Evolutionary conservation across 2,329 filamentous ascomycete species (phyloP), one percentile per base, ranked within the genome.

Genomic region (Ophiostoma perfectum): DNA sequence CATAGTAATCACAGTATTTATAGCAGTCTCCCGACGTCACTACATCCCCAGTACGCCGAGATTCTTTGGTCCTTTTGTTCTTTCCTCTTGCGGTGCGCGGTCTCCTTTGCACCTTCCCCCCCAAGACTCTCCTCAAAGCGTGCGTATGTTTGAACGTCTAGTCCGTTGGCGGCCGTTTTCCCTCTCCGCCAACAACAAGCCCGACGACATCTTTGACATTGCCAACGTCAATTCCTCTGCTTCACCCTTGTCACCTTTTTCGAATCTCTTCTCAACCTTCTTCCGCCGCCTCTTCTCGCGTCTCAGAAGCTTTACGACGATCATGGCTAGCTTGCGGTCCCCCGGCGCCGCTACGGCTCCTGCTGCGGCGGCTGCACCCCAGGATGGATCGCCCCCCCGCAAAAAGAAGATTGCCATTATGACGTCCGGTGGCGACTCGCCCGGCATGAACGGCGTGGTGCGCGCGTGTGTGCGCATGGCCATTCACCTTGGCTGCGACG

Each of bases 381-480:
- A n/a, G 39, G 62, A 64, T n/a, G 4, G 60, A 16, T 27, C 58
- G 36, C 8, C 42, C 16, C n/a, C 63, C 41, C 63, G 63, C 63
- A 86, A 82, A 75, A 87, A 87, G 79, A 86, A 86, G 79, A 94
- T 97, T 77, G 93, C 89, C 73, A 88, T 97, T 78, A 92, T 97
- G 89, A 97, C 93, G 76, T 96, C 91, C 73, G 93, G 93, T 76
- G 93, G 93, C 76, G 93, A 97, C 83, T 92, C 92, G 73, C 93
- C 92, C 2, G 93, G 93, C 77, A 97, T 97, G 93, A 96, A 95
- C 79, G 92, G 88, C 70, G 91, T 91, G 47, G 92, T 97, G 49
- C 87, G 93, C 71, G 92, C 93, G 65, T 91, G 97, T 41, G 91
- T 99, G 69, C 90, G 95, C 73, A 97, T 93, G 86, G 87, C 93